Evolutionary conservation across 129 eudicot genomes (phyloP), one percentile per base, ranked within the genome.

Genomic region (Chrysanthemum seticuspe): DNA sequence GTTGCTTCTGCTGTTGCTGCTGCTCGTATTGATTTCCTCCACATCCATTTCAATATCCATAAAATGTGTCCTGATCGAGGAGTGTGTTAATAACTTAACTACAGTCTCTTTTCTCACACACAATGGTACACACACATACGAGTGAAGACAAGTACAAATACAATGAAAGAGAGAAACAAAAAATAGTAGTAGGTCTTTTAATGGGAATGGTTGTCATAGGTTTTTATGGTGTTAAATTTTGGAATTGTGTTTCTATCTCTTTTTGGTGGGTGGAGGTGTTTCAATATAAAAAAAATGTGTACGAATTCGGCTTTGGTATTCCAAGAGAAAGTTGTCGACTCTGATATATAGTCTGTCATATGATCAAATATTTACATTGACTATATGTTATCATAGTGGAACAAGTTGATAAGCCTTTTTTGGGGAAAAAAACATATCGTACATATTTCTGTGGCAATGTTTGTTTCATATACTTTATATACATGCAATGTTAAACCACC

Each of bases 31-130:
- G 72, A 23, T 61, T 57, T 58, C 80, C 40, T 82, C 75, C 72
- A 60, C 79, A 31, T 82, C 77, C 80, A 74, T 75, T 54, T 82
- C 82, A 79, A 82, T 80, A 29, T 70, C 45, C 49, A 57, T 54
- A 51, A 40, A 40, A 7, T 40, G 47, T 40, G 47, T 40, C 8
- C 14, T 73, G 6, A 29, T 29, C 5, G 34, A 12, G 16, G 12
- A 10, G 27, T 55, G 29, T 27, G 49, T 36, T 56, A 68, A 49
- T 4, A 14, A 31, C 15, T 18, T 4, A 14, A 31, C 15, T 18
- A 8, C 13, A 12, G 49, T 44, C 21, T 66, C 29, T 48, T 48
- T 75, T 49, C 66, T 21, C 15, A 15, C 65, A 14, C 54, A 36
- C 21, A 47, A 7, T 34, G 56, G 16, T 19, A 64, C 1, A n/a